phyloP scores from a whole-genome alignment of 2,329 filamentous ascomycete genomes.

The Arthrobotrys sinensis region DNA sequence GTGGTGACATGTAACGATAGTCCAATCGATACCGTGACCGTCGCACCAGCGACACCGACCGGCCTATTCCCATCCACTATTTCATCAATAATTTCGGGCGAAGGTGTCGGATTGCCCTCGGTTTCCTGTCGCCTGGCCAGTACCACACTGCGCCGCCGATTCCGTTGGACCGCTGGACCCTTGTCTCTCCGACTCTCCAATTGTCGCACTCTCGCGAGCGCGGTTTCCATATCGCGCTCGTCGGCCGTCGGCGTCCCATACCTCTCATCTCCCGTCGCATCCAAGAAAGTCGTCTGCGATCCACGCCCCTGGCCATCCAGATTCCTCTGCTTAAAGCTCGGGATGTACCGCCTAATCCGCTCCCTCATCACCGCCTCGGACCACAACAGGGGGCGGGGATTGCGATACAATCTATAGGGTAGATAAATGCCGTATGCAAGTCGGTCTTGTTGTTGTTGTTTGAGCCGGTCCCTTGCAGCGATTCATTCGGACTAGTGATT shows the following conservation, averaged over 20 bases:
- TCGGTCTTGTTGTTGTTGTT: constrained; percentile 17
- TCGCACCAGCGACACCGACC: constrained; percentile 31
- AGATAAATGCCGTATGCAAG: constrained; percentile 37
- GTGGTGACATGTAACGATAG: constrained; percentile 51
- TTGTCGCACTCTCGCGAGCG: constrained; percentile 47
- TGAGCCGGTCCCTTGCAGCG: constrained; percentile 49
- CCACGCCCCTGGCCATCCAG: constrained; percentile 16
- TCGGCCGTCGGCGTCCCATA: constrained; percentile 35
- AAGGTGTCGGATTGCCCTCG: constrained; percentile 5
- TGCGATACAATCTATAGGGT: constrained; percentile 33
- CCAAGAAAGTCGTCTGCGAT: constrained; percentile 46
- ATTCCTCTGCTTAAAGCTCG: constrained; percentile 60
- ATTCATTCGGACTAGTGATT: constrained; percentile 59
- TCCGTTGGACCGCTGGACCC: constrained; percentile 10
- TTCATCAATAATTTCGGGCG: constrained; percentile 27
- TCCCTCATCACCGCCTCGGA: constrained; percentile 57
- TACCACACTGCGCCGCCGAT: constrained; percentile 28
- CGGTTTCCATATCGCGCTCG: constrained; percentile 39
- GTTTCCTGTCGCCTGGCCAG: constrained; percentile 31
- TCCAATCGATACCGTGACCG: constrained; percentile 57
- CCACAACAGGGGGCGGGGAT: constrained; percentile 7
- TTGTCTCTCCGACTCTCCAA: constrained; percentile 31
- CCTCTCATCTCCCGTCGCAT: constrained; percentile 25
- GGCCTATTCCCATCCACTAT: constrained; percentile 19
- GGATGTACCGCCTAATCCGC: constrained; percentile 59